A percentile compares a stretch with the other conserved stretches of the same genome.
phyloP scores from a whole-genome alignment of 768 basidiomycete genomes.

The Agrocybe praecox region DNA sequence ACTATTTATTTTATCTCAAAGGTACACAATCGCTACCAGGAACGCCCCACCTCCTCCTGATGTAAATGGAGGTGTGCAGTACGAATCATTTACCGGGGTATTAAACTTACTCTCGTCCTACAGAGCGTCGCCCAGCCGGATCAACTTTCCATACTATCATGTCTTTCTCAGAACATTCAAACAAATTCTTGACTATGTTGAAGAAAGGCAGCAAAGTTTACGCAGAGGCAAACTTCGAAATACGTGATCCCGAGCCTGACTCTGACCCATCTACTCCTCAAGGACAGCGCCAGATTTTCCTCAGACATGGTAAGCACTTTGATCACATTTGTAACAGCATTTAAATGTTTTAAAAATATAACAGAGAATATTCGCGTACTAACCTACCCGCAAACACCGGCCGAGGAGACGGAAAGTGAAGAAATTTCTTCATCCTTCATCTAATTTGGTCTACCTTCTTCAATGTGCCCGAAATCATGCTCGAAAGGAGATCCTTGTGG shows the following conservation, averaged over 20 bases:
- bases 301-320: constrained; percentile 66
- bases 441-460: constrained; percentile 2
- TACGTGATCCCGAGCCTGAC: constrained; percentile 68
- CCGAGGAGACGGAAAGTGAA: constrained; percentile 9
- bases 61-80: constrained; percentile 65
- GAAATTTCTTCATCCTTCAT: not conserved
- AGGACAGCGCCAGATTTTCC: constrained; percentile 81
- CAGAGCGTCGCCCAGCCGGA: constrained; percentile 53
- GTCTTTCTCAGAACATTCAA: constrained; percentile 66
- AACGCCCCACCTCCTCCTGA: constrained; percentile 61
- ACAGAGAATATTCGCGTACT: constrained; percentile 60
- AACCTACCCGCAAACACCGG: constrained; percentile 23
- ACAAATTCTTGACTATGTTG: constrained; percentile 64
- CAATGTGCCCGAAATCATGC: constrained; percentile 27
- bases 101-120: not conserved
- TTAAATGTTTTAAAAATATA: constrained; percentile 4
- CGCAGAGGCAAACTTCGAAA: constrained; percentile 78
- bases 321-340: not conserved
- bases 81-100: not conserved
- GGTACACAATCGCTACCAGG: constrained; percentile 78
- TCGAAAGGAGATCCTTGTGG: constrained; percentile 43
- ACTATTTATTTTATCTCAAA: constrained; percentile 23
- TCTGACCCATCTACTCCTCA: constrained; percentile 69
- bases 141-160: constrained; percentile 80
- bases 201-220: constrained; percentile 76